These are phyloP conservation scores for Bombardia bombarda DNA, from an alignment of 495 filamentous ascomycete species.

Conservation along the genomic window DNA sequence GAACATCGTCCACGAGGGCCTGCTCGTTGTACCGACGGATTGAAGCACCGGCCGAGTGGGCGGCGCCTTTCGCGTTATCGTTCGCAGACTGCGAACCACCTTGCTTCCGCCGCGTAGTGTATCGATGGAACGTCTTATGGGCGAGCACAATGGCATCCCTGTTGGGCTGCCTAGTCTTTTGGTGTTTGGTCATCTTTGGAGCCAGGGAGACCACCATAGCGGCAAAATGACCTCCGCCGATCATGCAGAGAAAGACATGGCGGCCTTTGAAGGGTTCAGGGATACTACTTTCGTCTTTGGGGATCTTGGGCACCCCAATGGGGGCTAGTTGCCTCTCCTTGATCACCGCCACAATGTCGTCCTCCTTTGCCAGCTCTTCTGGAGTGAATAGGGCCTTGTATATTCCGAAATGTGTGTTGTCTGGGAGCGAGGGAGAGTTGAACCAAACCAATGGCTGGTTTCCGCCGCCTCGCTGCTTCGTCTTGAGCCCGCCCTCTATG, in stretches of 20 bases:
- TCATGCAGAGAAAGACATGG: constrained; percentile 96
- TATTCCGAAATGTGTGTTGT: constrained; percentile 72
- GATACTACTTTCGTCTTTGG: constrained; percentile 40
- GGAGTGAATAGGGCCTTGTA: constrained; percentile 77
- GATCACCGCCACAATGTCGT: constrained; percentile 54
- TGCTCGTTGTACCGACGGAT: constrained; percentile 91
- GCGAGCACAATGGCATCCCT: constrained; percentile 78
- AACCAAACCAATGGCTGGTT: constrained; percentile 84
- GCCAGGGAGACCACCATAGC: constrained; percentile 89
- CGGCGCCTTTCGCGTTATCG: constrained; percentile 81
- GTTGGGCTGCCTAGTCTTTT: constrained; percentile 55
- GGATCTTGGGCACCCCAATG: constrained; percentile 42
- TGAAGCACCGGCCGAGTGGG: constrained; percentile 87
- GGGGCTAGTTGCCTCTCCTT: constrained; percentile 68
- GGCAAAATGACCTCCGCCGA: constrained; percentile 94
- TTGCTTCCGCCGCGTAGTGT: constrained; percentile 92
- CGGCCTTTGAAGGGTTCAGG: constrained; percentile 50
- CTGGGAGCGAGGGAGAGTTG: constrained; percentile 60
- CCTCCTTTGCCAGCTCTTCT: constrained; percentile 57
- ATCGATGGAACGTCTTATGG: constrained; percentile 96
- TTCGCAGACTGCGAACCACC: constrained; percentile 91
- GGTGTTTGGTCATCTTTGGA: constrained; percentile 65
- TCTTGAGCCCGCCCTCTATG: no score
- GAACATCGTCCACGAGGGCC: constrained; percentile 74
- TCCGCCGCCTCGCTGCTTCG: constrained; percentile 46